Evolutionary conservation across 305 asterid genomes (phyloP), one percentile per base, ranked within the genome.

Genomic region (Petunia hybrid): DNA sequence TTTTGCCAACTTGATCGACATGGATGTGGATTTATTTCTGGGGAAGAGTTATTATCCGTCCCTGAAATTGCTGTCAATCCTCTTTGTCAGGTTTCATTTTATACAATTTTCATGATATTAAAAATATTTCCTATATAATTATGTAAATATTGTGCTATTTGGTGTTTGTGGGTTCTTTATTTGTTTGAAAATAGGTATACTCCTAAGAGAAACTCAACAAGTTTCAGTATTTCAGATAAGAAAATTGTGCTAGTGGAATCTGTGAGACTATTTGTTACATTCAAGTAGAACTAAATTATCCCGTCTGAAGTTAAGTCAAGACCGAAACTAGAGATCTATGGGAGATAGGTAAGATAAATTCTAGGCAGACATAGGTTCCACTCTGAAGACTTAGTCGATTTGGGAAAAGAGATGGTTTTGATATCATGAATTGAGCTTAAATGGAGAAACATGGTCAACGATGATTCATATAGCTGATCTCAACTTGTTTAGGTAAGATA

Each of bases 61-160:
- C 98, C 98, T 2, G 97, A 94, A 85, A 93, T 94, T 40, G 97
- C 97, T 4, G 95, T 94, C 80, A 94, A 91, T 85, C 97, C 97
- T 41, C 97, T 93, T 38, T 91, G 92, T 78, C 97, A 91, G 95
- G 98, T 94, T 79, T 57, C 8, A 79, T 65, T 10, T 45, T 53
- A 12, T 53, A 36, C 10, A 4, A 53, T n/a, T 59, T 39, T 4
- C 43, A 70, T 81, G 61, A 1, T 31, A 48, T n/a, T n/a, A n/a
- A n/a, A n/a, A n/a, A 40, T 14, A 2, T 40, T 66, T 16, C 12
- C 4, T 14, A 3, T 40, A 40, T 14, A 35, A 43, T 40, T 42
- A 68, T 68, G 75, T 2, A 68, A 16, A 42, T 68, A 42, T 8
- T 68, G 39, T 42, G n/a, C n/a, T n/a, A n/a, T n/a, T n/a, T n/a